Percentiles rank a stretch among this genome's conserved stretches.
Conservation (phyloP, 2,329 filamentous ascomycete species). For the Ceratocystis smalleyi region DNA sequence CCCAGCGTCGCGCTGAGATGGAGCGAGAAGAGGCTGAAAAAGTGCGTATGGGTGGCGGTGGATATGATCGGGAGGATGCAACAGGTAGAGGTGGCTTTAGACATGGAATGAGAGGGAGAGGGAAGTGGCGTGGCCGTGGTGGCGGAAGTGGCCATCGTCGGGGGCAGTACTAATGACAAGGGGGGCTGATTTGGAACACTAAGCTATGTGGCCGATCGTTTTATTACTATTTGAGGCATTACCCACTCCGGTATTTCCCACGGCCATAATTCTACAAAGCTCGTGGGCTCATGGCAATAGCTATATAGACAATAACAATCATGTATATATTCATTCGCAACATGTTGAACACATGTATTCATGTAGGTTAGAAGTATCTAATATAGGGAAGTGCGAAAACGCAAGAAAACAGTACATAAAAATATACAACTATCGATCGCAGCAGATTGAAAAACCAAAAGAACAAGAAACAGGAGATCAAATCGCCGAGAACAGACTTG, state of each 20-base stretch:
- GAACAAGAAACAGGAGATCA: neutral
- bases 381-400: neutral
- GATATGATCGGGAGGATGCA: conserved; percentile 26
- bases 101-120: conserved; percentile 24
- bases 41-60: conserved; percentile 18
- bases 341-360: neutral
- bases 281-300: neutral
- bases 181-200: neutral
- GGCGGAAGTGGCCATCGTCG: conserved; percentile 24
- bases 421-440: neutral
- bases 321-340: neutral
- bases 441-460: neutral
- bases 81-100: conserved; percentile 22
- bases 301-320: neutral
- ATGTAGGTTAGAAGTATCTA: neutral
- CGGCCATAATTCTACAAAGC: neutral
- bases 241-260: neutral
- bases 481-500: neutral
- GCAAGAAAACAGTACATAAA: neutral
- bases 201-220: neutral
- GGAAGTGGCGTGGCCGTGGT: conserved; percentile 27
- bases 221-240: neutral
- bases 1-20: conserved; percentile 23
- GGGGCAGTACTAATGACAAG: conserved; percentile 20
- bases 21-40: conserved; percentile 12